Percentiles rank a stretch among this genome's conserved stretches.
phyloP scores from a whole-genome alignment of 495 filamentous ascomycete genomes.

The Mytilinidion resinicola region DNA sequence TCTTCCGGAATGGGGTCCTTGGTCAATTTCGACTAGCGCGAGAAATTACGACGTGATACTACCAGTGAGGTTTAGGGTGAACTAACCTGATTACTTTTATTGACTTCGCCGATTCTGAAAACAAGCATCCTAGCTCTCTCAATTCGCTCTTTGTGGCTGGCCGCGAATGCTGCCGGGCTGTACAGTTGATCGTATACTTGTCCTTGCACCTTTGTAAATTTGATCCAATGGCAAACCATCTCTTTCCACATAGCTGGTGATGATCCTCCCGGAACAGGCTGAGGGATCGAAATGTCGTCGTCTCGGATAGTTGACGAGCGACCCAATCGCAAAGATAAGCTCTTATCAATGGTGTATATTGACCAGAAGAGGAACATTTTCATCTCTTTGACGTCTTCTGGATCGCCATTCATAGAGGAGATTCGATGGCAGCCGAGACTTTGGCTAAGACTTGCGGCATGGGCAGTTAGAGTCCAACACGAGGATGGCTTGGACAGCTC shows the following conservation, averaged over 20 bases:
- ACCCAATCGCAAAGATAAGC: slow-evolving; percentile 57
- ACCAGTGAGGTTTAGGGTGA: too few relatives aligned
- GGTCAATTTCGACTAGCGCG: too few relatives aligned
- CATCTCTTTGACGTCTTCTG: slow-evolving; percentile 32
- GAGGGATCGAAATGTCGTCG: slow-evolving; percentile 55
- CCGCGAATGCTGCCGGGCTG: slow-evolving; percentile 25
- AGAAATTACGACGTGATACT: too few relatives aligned
- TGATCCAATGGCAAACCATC: slow-evolving; percentile 22
- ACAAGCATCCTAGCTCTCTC: slow-evolving; percentile 15
- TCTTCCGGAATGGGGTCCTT: neutral
- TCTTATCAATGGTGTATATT: slow-evolving; percentile 54
- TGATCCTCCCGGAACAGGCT: neutral
- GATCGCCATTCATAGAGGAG: slow-evolving; percentile 46
- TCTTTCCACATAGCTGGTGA: neutral
- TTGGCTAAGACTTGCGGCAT: slow-evolving; percentile 54
- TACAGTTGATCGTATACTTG: slow-evolving; percentile 25
- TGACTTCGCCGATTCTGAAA: slow-evolving; percentile 1
- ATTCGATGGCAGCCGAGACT: slow-evolving; percentile 58
- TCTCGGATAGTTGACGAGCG: slow-evolving; percentile 56
- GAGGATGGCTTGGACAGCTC: slow-evolving; percentile 59
- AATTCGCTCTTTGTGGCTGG: slow-evolving; percentile 10
- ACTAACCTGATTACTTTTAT: too few relatives aligned
- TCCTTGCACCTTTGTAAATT: slow-evolving; percentile 21
- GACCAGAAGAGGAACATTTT: slow-evolving; percentile 54
- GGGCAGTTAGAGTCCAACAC: slow-evolving; percentile 55